These are phyloP conservation scores for Tolypocladium amazonense DNA, from an alignment of 2,329 filamentous ascomycete species.

Conservation along the genomic window DNA sequence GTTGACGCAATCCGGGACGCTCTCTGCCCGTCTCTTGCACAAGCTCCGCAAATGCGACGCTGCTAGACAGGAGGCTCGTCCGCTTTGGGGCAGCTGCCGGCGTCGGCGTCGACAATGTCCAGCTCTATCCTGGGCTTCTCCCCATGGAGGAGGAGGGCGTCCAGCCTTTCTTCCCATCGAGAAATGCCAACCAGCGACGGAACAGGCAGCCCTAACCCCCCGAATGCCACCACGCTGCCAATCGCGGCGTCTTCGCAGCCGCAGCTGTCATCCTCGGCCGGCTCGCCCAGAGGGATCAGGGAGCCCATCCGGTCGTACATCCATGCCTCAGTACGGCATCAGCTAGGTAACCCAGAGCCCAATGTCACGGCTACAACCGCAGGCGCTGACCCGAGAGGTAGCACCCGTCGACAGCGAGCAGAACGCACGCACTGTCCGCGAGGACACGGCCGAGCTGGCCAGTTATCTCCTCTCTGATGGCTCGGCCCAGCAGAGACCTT, in stretches of 20 bases:
- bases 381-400: conserved; percentile 13
- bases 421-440: conserved; percentile 68
- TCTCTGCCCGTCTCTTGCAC: background rate
- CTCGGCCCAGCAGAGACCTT: conserved; percentile 29
- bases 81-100: conserved; percentile 1
- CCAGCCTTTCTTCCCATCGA: conserved; percentile 24
- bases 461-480: conserved; percentile 67
- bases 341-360: conserved; percentile 35
- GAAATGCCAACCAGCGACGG: conserved; percentile 12
- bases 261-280: conserved; percentile 28
- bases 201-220: conserved; percentile 14
- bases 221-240: conserved; percentile 8
- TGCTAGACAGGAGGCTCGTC: background rate
- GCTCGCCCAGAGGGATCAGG: conserved; percentile 31
- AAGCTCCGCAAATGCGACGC: background rate
- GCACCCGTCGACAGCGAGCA: conserved; percentile 56
- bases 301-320: conserved; percentile 65
- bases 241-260: conserved; percentile 9
- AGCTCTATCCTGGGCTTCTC: conserved; percentile 35
- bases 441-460: conserved; percentile 80
- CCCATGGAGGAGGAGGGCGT: conserved; percentile 34
- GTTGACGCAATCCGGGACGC: background rate
- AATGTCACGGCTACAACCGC: background rate
- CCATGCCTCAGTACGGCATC: conserved; percentile 51
- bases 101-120: conserved; percentile 27